These are phyloP conservation scores for Tylopilus rubrobrunneus DNA, from an alignment of 768 basidiomycete genomes.

Conservation along the genomic window DNA sequence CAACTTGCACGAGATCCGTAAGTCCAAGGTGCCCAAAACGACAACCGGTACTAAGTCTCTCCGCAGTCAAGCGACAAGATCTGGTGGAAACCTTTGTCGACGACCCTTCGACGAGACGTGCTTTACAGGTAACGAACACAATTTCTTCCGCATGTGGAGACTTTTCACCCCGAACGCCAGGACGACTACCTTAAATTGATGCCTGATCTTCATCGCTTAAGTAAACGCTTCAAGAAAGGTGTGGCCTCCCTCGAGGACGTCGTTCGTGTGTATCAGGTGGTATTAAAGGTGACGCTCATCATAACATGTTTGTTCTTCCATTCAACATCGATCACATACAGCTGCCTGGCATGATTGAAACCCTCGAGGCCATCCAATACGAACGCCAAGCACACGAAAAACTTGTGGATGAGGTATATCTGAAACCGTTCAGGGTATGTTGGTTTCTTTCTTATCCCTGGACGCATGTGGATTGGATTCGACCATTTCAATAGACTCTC, in stretches of 20 bases:
- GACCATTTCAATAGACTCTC: conserved; percentile 47
- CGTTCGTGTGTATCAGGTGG: conserved; percentile 92
- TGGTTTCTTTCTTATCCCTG: neutral
- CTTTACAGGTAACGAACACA: conserved; percentile 59
- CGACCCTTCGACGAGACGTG: conserved; percentile 65
- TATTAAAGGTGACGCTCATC: conserved; percentile 56
- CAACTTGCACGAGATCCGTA: conserved; percentile 90
- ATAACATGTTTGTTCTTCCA: neutral
- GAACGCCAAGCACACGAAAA: conserved; percentile 43
- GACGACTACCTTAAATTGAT: conserved; percentile 85
- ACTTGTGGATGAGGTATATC: conserved; percentile 67
- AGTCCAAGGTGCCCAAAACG: conserved; percentile 26
- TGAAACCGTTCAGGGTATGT: conserved; percentile 56
- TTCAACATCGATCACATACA: conserved; percentile 27
- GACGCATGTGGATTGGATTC: neutral
- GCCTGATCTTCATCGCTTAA: conserved; percentile 91
- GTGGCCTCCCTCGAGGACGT: conserved; percentile 90
- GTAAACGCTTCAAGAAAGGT: conserved; percentile 85
- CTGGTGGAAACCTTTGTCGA: conserved; percentile 86
- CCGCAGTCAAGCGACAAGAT: conserved; percentile 75
- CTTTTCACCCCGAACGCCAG: conserved; percentile 35
- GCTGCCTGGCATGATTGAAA: conserved; percentile 72
- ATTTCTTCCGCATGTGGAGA: no score
- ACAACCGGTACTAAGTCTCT: neutral
- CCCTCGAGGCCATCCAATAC: conserved; percentile 49